A percentile compares a stretch with the other conserved stretches of the same genome.
Evolutionary conservation across 2,329 filamentous ascomycete genomes (phyloP).

Genomic region (Akanthomyces uredinophilus): DNA sequence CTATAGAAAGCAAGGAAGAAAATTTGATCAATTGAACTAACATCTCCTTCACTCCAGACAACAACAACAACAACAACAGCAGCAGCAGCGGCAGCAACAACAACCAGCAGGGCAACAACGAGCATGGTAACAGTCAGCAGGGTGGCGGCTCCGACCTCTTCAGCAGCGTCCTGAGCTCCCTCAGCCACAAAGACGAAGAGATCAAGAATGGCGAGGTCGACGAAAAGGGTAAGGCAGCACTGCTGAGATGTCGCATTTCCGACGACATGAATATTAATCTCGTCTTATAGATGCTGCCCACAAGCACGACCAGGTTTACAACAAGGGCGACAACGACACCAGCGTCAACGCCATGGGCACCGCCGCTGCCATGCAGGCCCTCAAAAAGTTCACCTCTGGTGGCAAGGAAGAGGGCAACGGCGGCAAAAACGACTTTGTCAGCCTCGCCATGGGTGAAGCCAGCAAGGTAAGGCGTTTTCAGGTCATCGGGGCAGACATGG

Average conservation of each 20-base stretch:
- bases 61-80: no score
- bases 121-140: constrained; percentile 32
- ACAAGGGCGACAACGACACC: constrained; percentile 40
- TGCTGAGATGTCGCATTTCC: background rate
- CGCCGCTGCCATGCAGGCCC: constrained; percentile 74
- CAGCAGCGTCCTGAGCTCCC: constrained; percentile 40
- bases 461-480: constrained; percentile 52
- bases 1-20: background rate
- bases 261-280: background rate
- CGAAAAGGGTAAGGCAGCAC: constrained; percentile 39
- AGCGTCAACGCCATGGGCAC: constrained; percentile 55
- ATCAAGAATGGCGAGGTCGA: constrained; percentile 44
- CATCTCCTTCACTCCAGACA: background rate
- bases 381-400: constrained; percentile 70
- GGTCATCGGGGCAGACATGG: no score
- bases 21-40: background rate
- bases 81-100: background rate
- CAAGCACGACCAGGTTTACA: constrained; percentile 72
- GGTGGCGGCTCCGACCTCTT: constrained; percentile 46
- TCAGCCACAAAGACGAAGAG: constrained; percentile 45
- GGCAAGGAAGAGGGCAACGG: constrained; percentile 47
- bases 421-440: constrained; percentile 75
- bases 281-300: constrained; percentile 55
- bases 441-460: constrained; percentile 82
- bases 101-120: constrained; percentile 31